Percentiles rank a stretch among this genome's conserved stretches.
phyloP scores from a whole-genome alignment of 148 eudicot species.

The Cornus controversa region DNA sequence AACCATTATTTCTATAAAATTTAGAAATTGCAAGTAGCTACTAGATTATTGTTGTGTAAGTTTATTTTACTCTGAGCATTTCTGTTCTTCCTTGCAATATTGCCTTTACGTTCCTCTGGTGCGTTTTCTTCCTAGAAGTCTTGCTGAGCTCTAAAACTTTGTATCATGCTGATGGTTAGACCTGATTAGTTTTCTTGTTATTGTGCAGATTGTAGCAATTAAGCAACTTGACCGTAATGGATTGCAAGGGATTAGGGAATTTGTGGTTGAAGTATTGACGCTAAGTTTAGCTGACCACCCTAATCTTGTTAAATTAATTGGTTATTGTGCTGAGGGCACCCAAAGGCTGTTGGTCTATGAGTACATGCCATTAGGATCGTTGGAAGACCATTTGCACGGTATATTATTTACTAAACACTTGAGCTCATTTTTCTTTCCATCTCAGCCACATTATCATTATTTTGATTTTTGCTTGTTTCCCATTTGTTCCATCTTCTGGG shows the following conservation, averaged over 20 bases:
- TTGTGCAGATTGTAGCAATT: conserved; percentile 15
- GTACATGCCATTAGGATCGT: neutral
- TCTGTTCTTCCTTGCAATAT: neutral
- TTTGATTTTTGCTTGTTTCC: neutral
- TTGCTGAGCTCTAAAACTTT: neutral
- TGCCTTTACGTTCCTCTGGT: neutral
- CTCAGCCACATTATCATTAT: neutral
- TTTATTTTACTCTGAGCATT: neutral
- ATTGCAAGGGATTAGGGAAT: neutral
- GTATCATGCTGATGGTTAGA: neutral
- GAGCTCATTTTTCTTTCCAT: neutral
- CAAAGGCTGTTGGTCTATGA: neutral
- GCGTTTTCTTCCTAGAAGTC: neutral
- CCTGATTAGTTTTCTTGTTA: neutral
- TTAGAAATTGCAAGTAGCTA: neutral
- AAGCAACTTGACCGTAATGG: neutral
- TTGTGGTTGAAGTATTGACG: neutral
- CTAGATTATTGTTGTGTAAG: neutral
- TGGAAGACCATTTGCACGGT: neutral
- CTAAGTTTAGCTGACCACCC: neutral
- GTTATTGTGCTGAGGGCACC: neutral
- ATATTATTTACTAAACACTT: neutral
- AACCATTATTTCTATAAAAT: neutral
- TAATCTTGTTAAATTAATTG: neutral
- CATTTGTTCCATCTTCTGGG: neutral